A percentile compares a stretch with the other conserved stretches of the same genome.
phyloP scores from a whole-genome alignment of 2,329 filamentous ascomycete genomes.

The Dactylonectria macrodidyma region DNA sequence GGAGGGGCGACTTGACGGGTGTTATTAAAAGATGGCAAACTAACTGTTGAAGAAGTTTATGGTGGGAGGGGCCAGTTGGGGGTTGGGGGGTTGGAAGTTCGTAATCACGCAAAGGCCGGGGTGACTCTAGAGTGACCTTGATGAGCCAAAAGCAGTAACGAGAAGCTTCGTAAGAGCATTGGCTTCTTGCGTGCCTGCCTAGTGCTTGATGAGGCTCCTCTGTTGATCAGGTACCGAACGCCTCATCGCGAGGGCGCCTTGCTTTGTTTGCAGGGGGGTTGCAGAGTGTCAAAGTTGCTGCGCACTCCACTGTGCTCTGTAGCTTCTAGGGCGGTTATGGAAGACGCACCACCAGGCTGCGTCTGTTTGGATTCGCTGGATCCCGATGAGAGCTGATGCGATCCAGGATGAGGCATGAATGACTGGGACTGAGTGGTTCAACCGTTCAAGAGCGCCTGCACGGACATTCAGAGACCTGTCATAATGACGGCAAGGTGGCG shows the following conservation, averaged over 20 bases:
- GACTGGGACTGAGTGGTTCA: slow-evolving; percentile 8
- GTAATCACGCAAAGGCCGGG: slow-evolving; percentile 20
- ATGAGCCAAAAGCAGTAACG: slow-evolving; percentile 13
- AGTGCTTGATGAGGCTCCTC: slow-evolving; percentile 5
- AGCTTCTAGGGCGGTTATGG: slow-evolving; percentile 30
- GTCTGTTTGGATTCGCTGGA: slow-evolving; percentile 13
- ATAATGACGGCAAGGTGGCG: neutral
- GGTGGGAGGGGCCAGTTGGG: slow-evolving; percentile 43
- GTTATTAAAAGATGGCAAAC: slow-evolving; percentile 27
- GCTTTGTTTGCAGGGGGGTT: slow-evolving; percentile 23
- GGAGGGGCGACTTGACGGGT: slow-evolving; percentile 33
- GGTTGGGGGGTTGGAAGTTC: slow-evolving; percentile 32
- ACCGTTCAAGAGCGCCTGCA: slow-evolving; percentile 11
- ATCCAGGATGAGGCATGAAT: slow-evolving; percentile 8
- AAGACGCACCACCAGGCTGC: slow-evolving; percentile 16
- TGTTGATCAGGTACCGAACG: slow-evolving; percentile 18
- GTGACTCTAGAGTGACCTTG: slow-evolving; percentile 14
- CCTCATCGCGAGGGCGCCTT: slow-evolving; percentile 8
- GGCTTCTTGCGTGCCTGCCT: neutral
- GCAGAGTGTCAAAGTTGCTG: slow-evolving; percentile 1
- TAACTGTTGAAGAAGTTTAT: slow-evolving; percentile 26
- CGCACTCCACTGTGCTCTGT: neutral
- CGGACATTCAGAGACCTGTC: neutral
- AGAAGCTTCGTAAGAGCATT: neutral
- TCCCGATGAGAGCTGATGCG: slow-evolving; percentile 4